Evolutionary conservation across 352 stramenopile genomes (phyloP).

Genomic region (Pythium brachiatum): DNA sequence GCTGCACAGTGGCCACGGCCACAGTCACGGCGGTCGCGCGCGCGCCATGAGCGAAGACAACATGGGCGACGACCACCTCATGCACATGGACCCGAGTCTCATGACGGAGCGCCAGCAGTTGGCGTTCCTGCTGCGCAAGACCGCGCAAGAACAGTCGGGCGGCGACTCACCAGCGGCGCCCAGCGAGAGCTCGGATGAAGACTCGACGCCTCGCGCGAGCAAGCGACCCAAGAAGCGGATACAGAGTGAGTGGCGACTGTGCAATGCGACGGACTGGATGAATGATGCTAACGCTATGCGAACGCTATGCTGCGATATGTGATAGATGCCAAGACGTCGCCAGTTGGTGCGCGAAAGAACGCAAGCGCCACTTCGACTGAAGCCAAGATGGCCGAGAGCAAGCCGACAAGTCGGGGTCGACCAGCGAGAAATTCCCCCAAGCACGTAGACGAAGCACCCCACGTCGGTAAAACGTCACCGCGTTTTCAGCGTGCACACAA

Average conservation of each 20-base stretch:
- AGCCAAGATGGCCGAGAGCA: background rate
- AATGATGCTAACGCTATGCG: background rate
- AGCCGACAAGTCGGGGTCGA: background rate
- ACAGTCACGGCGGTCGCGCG: conserved; percentile 10
- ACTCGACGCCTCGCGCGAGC: conserved; percentile 24
- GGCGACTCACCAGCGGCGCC: conserved; percentile 14
- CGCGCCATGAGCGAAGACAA: conserved; percentile 30
- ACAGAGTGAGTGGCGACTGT: conserved; percentile 21
- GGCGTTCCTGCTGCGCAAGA: conserved; percentile 69
- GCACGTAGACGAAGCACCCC: background rate
- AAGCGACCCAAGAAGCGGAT: conserved; percentile 27
- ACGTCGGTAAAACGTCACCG: conserved; percentile 2
- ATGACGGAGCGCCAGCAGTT: conserved; percentile 84
- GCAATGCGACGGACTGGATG: background rate
- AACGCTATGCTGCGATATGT: background rate
- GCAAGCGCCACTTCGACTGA: conserved; percentile 5
- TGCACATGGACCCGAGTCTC: conserved; percentile 51
- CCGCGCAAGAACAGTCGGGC: conserved; percentile 51
- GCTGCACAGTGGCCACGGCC: conserved; percentile 11
- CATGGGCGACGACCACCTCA: conserved; percentile 24
- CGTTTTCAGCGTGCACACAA: conserved; percentile 5
- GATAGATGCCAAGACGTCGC: conserved; percentile 20
- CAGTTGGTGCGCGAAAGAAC: conserved; percentile 13
- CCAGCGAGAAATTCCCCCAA: conserved; percentile 2
- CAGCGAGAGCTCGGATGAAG: conserved; percentile 32